Evolutionary conservation across 2,329 filamentous ascomycete species (phyloP).

Genomic region (Plenodomus lindquistii): DNA sequence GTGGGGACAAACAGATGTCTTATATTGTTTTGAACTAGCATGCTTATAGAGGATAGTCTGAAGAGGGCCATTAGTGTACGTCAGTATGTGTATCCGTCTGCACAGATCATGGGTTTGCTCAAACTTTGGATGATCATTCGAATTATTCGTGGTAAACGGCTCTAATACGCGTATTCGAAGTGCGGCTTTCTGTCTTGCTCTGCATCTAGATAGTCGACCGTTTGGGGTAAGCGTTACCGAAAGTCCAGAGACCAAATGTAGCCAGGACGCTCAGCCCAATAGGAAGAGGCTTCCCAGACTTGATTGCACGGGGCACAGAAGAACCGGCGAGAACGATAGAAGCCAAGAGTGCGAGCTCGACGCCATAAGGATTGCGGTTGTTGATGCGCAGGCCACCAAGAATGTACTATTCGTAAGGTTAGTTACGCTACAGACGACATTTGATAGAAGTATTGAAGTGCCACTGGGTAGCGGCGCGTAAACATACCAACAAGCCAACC

Average conservation of each 20-base stretch:
- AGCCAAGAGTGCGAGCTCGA: conserved; percentile 87
- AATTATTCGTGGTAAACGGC: neutral
- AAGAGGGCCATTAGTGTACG: neutral
- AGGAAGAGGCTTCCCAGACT: conserved; percentile 81
- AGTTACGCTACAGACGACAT: conserved; percentile 1
- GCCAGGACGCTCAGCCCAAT: conserved; percentile 78
- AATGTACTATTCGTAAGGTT: conserved; percentile 58
- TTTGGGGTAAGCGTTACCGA: conserved; percentile 67
- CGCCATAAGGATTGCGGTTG: conserved; percentile 74
- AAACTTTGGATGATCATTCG: neutral
- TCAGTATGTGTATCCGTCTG: neutral
- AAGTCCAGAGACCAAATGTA: conserved; percentile 75
- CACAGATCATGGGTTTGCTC: neutral
- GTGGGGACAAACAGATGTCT: neutral
- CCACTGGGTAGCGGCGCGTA: neutral
- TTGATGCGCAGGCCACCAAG: conserved; percentile 81
- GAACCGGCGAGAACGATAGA: conserved; percentile 83
- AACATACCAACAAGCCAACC: conserved; percentile 69
- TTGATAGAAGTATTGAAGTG: neutral
- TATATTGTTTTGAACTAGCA: neutral
- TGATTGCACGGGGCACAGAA: conserved; percentile 84
- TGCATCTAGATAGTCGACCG: conserved; percentile 8
- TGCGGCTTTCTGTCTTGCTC: neutral
- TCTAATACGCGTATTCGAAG: neutral
- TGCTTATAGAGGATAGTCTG: neutral